Percentiles rank a stretch among this genome's conserved stretches.
These are phyloP conservation scores for Vanrija pseudolonga DNA, from an alignment of 1,284 basidiomycete genomes.

Conservation along the genomic window DNA sequence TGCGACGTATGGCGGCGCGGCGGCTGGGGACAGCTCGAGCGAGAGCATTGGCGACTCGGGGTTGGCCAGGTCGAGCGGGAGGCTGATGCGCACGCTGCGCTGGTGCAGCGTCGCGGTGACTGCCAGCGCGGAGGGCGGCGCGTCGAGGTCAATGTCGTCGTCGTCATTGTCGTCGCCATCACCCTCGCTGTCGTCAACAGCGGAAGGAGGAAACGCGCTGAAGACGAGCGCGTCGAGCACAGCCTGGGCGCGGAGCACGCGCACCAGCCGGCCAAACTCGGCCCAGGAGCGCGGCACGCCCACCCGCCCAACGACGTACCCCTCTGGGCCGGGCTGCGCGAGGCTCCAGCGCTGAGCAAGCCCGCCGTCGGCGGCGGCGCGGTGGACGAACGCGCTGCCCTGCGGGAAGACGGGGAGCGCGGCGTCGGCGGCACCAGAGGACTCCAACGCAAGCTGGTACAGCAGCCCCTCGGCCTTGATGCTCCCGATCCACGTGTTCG, in stretches of 20 bases:
- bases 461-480: constrained; percentile 35
- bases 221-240: constrained; percentile 31
- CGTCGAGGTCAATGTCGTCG: constrained; percentile 1
- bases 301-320: constrained; percentile 34
- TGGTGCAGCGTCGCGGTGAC: constrained; percentile 9
- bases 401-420: constrained; percentile 27
- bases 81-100: constrained; percentile 1
- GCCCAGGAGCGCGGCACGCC: constrained; percentile 18
- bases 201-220: constrained; percentile 2
- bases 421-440: background rate
- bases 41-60: background rate
- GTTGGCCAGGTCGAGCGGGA: background rate
- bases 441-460: constrained; percentile 7
- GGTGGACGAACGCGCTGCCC: constrained; percentile 25
- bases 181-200: constrained; percentile 4
- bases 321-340: constrained; percentile 33
- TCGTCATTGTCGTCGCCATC: constrained; percentile 11
- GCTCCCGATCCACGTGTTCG: constrained; percentile 15
- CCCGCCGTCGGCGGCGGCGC: background rate
- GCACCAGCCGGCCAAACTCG: constrained; percentile 13
- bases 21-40: constrained; percentile 2
- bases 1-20: constrained; percentile 3
- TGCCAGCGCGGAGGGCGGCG: constrained; percentile 9
- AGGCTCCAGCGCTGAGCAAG: constrained; percentile 38
- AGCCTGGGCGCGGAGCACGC: constrained; percentile 25